Evolutionary conservation across 306 rosid genomes (phyloP).

Genomic region (Fragaria iinumae): DNA sequence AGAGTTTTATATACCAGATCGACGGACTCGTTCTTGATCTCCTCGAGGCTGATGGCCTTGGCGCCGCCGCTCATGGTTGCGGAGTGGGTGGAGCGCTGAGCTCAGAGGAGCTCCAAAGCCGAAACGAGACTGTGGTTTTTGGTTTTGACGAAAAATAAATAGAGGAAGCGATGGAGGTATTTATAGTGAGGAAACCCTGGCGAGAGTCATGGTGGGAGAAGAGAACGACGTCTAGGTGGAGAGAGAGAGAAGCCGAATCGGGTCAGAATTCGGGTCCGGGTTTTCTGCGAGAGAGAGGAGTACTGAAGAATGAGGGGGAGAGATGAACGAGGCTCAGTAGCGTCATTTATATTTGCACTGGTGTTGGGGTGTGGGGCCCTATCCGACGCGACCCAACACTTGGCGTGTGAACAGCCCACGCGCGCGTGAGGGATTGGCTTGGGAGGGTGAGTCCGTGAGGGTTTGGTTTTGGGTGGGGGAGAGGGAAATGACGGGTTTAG

Average conservation of each 20-base stretch:
- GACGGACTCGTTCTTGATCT: conserved; percentile 82
- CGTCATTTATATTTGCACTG: background rate
- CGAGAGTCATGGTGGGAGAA: conserved; percentile 3
- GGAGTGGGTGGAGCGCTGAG: conserved; percentile 2
- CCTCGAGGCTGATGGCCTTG: conserved; percentile 70
- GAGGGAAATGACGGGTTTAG: background rate
- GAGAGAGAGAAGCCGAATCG: background rate
- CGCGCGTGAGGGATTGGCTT: conserved; percentile 8
- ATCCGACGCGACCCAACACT: background rate
- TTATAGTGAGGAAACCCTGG: background rate
- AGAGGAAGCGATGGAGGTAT: background rate
- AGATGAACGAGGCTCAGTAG: background rate
- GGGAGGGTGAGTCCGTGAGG: background rate
- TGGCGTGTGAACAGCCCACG: background rate
- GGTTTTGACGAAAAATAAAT: background rate
- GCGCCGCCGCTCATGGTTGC: conserved; percentile 52
- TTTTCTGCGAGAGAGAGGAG: background rate
- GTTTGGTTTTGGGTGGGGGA: background rate
- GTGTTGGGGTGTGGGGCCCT: conserved; percentile 4
- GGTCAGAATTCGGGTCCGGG: conserved; percentile 5
- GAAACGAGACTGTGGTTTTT: background rate
- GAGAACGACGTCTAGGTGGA: background rate
- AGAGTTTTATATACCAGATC: conserved; percentile 61
- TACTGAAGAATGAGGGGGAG: background rate
- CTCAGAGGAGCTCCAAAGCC: conserved; percentile 11